Evolutionary conservation across 768 basidiomycete genomes (phyloP), one percentile per base, ranked within the genome.

Genomic region (Favolaschia claudopus): DNA sequence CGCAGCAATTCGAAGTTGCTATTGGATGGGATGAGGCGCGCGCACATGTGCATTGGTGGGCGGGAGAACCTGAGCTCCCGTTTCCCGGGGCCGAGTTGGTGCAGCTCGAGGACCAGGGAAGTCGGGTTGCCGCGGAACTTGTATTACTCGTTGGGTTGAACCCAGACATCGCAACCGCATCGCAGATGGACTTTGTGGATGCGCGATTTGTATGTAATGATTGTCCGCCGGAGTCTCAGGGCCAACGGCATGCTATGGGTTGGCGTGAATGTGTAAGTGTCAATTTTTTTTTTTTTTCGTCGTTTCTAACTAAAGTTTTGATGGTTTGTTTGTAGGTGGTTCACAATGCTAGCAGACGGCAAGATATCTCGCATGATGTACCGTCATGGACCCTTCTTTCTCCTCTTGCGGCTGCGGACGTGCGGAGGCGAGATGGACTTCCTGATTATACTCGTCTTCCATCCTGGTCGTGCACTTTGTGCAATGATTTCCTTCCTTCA

Each of bases 21-120:
- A 48, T 57, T 7, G 55, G 55, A 9, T 57, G 55, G 55, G 38
- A 50, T 3, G 44, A 47, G 13, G 54, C 54, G 27, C 44, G 54
- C 33, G 36, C 44, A 22, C 27, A 29, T 4, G 25, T 45, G 2
- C 44, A 55, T 25, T 38, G 44, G 44, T 36, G 33, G n/a, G n/a
- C 2, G 24, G 44, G 32, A 15, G 15, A 7, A 36, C 12, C 25
- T 9, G 24, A 22, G 7, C 7, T 45, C 14, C 20, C 22, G 22
- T 9, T 25, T 12, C 8, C 12, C 22, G 44, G 15, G 10, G 7
- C 20, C 20, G 44, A 27, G 7, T 9, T 8, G 22, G 44, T 55
- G 20, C 10, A 45, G 36, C 47, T 55, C 17, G n/a, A 24, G 19
- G 0, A 7, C 2, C 43, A 10, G 1, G 54, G 44, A 12, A 28